Evolutionary conservation across 163 green algal species (phyloP).

Genomic region (Scenedesmus sp.): DNA sequence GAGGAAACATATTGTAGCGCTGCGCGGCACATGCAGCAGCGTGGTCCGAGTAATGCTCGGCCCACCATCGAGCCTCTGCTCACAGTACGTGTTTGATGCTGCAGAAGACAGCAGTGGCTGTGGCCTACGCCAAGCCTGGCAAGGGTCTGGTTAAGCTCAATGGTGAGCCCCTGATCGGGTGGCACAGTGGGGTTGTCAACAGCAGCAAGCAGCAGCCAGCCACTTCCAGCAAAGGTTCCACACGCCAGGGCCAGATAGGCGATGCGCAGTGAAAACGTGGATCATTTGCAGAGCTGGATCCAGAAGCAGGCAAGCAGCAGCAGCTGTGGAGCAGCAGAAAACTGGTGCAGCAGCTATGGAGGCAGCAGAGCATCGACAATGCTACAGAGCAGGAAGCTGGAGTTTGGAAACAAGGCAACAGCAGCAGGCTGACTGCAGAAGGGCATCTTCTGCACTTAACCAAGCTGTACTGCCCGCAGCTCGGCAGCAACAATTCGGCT

Average conservation of each 20-base stretch:
- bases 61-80: conserved; percentile 19
- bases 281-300: not conserved
- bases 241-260: not conserved
- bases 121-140: conserved; percentile 95
- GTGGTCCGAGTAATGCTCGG: not conserved
- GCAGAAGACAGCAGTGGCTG: conserved; percentile 98
- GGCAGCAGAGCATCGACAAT: not conserved
- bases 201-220: conserved; percentile 13
- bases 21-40: conserved; percentile 11
- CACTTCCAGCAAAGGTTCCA: not conserved
- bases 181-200: not conserved
- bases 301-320: not conserved
- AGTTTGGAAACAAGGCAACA: not conserved
- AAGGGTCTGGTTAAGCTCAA: conserved; percentile 98
- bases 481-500: not conserved
- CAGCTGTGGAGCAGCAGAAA: not conserved
- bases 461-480: not conserved
- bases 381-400: not conserved
- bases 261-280: not conserved
- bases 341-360: not conserved
- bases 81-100: not conserved
- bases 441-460: not conserved
- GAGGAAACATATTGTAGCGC: conserved; percentile 14
- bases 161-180: conserved; percentile 74
- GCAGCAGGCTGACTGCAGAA: not conserved